Conservation (phyloP, 805 yeast genomes). For the Kluyveromyces lactis region DNA sequence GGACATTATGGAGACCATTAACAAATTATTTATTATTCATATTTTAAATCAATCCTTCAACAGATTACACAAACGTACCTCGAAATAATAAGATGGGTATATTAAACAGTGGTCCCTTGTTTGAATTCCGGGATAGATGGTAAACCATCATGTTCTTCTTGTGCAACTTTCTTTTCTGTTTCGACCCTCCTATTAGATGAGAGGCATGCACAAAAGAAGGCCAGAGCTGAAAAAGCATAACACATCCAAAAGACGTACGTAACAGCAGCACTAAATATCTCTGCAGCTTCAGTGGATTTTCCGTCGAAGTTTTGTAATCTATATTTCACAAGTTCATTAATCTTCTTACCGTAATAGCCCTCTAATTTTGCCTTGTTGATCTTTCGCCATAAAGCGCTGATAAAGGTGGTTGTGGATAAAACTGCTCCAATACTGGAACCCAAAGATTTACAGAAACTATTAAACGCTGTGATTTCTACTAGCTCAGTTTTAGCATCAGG, state of each 20-base stretch:
- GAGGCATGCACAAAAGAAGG: slow-evolving; percentile 13
- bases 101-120: too few species aligned
- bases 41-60: too few species aligned
- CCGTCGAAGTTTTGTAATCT: slow-evolving; percentile 17
- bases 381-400: slow-evolving; percentile 14
- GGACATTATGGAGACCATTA: too few species aligned
- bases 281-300: slow-evolving; percentile 8
- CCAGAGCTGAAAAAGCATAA: slow-evolving; percentile 12
- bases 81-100: too few species aligned
- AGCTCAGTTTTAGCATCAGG: slow-evolving; percentile 15
- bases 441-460: slow-evolving; percentile 16
- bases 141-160: neutral
- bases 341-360: slow-evolving; percentile 7
- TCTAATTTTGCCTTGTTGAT: slow-evolving; percentile 6
- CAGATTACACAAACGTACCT: too few species aligned
- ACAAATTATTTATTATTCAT: too few species aligned
- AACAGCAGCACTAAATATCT: slow-evolving; percentile 5
- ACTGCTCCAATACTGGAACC: slow-evolving; percentile 23
- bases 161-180: neutral
- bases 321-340: slow-evolving; percentile 15
- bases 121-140: neutral
- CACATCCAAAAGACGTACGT: slow-evolving; percentile 18
- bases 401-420: slow-evolving; percentile 18
- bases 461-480: slow-evolving; percentile 20
- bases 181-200: slow-evolving; percentile 13